Conservation (phyloP, 768 basidiomycete species). For the Tulasnella sp. region DNA sequence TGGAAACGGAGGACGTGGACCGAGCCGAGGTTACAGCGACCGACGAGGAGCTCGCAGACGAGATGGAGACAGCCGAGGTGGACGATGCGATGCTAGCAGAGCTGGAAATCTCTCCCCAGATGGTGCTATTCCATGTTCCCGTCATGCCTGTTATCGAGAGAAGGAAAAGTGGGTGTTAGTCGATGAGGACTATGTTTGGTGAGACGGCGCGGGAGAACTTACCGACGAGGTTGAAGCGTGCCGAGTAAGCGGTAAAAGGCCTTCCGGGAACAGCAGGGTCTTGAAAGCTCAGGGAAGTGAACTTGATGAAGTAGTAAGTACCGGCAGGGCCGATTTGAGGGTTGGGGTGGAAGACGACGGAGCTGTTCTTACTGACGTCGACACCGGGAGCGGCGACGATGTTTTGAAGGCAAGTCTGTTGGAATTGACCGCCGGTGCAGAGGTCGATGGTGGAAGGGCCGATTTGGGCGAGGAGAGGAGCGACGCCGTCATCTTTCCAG, state of each 20-base stretch:
- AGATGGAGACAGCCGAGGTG: neutral
- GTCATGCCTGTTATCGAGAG: constrained; percentile 21
- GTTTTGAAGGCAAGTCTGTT: constrained; percentile 25
- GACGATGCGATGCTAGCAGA: constrained; percentile 3
- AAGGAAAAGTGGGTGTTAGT: neutral
- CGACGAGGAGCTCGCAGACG: neutral
- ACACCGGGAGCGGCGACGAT: constrained; percentile 21
- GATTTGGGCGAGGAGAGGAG: constrained; percentile 9
- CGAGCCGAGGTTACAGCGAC: neutral
- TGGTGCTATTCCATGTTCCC: constrained; percentile 24
- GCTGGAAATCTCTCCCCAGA: constrained; percentile 20
- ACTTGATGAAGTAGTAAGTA: constrained; percentile 27
- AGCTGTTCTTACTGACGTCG: constrained; percentile 23
- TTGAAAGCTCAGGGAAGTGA: constrained; percentile 23
- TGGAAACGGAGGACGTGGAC: neutral
- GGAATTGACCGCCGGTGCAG: constrained; percentile 9
- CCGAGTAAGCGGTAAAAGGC: constrained; percentile 26
- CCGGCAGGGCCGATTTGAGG: constrained; percentile 20
- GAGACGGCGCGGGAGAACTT: neutral
- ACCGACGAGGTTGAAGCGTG: constrained; percentile 22
- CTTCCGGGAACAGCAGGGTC: constrained; percentile 23
- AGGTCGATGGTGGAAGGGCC: constrained; percentile 11
- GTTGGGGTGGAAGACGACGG: constrained; percentile 22
- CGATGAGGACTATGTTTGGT: neutral
- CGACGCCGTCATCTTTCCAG: constrained; percentile 13